Evolutionary conservation across 129 eudicot genomes (phyloP).

Genomic region (Helichrysum umbraculigerum): DNA sequence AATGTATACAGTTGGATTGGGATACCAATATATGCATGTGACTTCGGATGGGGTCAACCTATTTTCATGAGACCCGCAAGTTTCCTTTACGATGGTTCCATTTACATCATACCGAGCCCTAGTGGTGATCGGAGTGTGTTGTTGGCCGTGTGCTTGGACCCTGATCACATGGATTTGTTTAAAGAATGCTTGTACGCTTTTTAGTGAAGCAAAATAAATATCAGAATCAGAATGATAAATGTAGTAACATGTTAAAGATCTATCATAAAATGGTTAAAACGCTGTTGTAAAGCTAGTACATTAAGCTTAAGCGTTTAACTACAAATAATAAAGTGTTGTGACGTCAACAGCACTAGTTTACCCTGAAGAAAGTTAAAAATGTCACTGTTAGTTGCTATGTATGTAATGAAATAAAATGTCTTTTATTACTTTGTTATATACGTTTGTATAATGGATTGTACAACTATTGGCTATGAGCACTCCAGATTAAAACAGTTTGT

Average conservation of each 20-base stretch:
- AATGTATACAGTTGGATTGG: constrained; percentile 56
- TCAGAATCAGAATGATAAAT: background rate
- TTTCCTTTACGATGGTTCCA: constrained; percentile 53
- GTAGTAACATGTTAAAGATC: background rate
- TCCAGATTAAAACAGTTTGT: too few relatives aligned
- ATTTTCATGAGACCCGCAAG: constrained; percentile 55
- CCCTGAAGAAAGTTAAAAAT: too few relatives aligned
- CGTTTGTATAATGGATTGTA: too few relatives aligned
- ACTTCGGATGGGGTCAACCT: constrained; percentile 80
- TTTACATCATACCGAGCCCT: constrained; percentile 42
- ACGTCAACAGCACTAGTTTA: too few relatives aligned
- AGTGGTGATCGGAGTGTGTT: constrained; percentile 42
- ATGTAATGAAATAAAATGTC: too few relatives aligned
- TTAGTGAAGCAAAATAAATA: background rate
- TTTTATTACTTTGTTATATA: too few relatives aligned
- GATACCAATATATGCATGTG: constrained; percentile 51
- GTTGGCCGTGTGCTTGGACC: constrained; percentile 48
- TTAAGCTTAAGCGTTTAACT: too few relatives aligned
- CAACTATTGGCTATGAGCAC: too few relatives aligned
- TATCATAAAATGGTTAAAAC: too few relatives aligned
- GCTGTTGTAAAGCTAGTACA: too few relatives aligned
- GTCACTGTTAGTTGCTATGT: too few relatives aligned
- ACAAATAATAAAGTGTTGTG: too few relatives aligned
- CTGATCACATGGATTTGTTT: constrained; percentile 41
- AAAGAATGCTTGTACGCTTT: constrained; percentile 41